phyloP scores from a whole-genome alignment of 768 basidiomycete species.

The Lentinula guzmanii region DNA sequence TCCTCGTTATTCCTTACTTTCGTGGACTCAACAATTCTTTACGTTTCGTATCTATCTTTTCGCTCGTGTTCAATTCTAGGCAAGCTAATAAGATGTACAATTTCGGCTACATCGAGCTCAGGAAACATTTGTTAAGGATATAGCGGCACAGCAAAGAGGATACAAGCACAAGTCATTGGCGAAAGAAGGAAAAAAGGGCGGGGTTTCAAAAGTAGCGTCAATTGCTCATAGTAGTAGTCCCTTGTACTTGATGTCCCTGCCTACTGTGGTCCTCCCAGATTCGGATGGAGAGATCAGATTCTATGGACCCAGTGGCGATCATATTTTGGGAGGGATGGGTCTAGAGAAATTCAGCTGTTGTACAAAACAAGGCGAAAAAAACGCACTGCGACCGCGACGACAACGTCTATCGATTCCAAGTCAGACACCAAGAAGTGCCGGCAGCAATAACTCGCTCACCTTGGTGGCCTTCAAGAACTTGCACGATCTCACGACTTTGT shows the following conservation, averaged over 20 bases:
- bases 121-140: not conserved
- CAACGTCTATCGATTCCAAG: conserved; percentile 43
- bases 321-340: conserved; percentile 83
- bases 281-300: conserved; percentile 74
- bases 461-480: conserved; percentile 69
- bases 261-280: conserved; percentile 65
- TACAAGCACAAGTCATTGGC: not conserved
- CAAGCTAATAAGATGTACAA: not conserved
- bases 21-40: not conserved
- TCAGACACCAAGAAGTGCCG: not conserved
- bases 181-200: not conserved
- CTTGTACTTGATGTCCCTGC: not conserved
- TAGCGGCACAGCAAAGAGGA: not conserved
- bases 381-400: conserved; percentile 74
- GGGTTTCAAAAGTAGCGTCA: not conserved
- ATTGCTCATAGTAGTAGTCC: not conserved
- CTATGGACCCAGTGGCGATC: conserved; percentile 85
- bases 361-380: not conserved
- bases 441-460: conserved; percentile 32
- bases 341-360: conserved; percentile 27
- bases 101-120: not conserved
- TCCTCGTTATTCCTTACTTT: not conserved
- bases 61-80: not conserved
- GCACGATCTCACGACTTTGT: conserved; percentile 80
- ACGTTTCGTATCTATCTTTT: not conserved